Evolutionary conservation across 108 stramenopile genomes (phyloP).

Genomic region (Skeletonema potamos): DNA sequence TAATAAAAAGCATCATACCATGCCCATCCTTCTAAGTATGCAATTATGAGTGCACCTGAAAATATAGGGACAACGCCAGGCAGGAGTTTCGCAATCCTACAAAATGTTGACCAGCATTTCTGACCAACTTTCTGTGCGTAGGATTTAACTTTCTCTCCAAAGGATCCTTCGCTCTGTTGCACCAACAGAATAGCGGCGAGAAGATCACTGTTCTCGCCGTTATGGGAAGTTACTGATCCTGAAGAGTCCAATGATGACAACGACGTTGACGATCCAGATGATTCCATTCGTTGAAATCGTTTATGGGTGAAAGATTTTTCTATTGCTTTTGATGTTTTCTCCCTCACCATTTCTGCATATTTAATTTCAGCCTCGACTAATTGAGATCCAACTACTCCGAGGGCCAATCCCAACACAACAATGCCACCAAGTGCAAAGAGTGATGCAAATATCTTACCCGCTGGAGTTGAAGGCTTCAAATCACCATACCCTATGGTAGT

Average conservation of each 20-base stretch:
- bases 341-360: conserved; percentile 7
- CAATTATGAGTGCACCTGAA: not conserved
- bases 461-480: conserved; percentile 32
- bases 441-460: conserved; percentile 44
- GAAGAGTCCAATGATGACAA: not conserved
- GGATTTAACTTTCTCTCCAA: not conserved
- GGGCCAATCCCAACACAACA: conserved; percentile 41
- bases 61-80: not conserved
- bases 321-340: not conserved
- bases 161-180: not conserved
- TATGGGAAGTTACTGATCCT: not conserved
- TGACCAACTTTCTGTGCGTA: not conserved
- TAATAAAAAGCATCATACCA: conserved; percentile 54
- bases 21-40: conserved; percentile 21
- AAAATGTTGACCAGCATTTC: not conserved
- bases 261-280: not conserved
- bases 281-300: not conserved
- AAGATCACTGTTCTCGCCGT: not conserved
- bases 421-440: conserved; percentile 55
- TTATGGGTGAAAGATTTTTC: not conserved
- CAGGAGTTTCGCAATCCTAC: not conserved
- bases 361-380: conserved; percentile 36
- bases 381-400: conserved; percentile 42
- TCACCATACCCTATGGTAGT: conserved; percentile 79
- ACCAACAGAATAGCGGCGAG: not conserved